Base-by-base conservation (phyloP, 352 stramenopile genomes). In the Globisporangium splendens region DNA sequence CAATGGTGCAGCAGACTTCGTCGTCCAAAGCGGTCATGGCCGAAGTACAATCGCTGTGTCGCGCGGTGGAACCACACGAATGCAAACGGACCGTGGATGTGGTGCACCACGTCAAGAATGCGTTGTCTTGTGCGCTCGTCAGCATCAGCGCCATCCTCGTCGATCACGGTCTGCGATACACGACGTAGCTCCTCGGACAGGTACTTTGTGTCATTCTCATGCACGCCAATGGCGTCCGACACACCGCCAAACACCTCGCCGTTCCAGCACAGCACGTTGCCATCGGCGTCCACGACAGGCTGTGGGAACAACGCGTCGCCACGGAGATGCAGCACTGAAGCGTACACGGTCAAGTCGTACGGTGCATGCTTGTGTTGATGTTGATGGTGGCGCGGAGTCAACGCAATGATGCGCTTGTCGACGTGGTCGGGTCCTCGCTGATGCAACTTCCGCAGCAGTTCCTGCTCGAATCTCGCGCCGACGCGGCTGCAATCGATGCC, bases 211-310 rank as follows among this genome's bases (percentile, higher is more conserved):
- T 91, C 70, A 62, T 66, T 81, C 13, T 61, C 58, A 13, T 68
- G 62, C 46, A 61, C 47, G 21, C 21, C 55, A 15, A 69, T 61
- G 14, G 8, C 15, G 17, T 64, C n/a, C 1, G 17, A 28, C 13
- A 22, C 49, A 39, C n/a, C 28, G 52, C 66, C 75, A 81, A 98
- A 81, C 14, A 97, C 79, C 81, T 98, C 94, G 50, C 93, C 95
- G 73, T 98, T 98, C 94, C 94, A 98, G 58, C 85, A 83, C 41
- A 96, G 58, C 4, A 91, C 70, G 62, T 91, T 96, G 42, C 75
- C 69, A 14, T 65, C 18, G 1, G 50, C 49, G 61, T 96, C 84
- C 12, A 70, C 58, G n/a, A 93, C 61, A 14, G 95, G 95, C 75
- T 98, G 95, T n/a, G 61, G 21, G 7, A 67, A 71, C 13, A 96